Conservation (phyloP, 1,139 yeast genomes). For the Debaryomycetaceae sp. region DNA sequence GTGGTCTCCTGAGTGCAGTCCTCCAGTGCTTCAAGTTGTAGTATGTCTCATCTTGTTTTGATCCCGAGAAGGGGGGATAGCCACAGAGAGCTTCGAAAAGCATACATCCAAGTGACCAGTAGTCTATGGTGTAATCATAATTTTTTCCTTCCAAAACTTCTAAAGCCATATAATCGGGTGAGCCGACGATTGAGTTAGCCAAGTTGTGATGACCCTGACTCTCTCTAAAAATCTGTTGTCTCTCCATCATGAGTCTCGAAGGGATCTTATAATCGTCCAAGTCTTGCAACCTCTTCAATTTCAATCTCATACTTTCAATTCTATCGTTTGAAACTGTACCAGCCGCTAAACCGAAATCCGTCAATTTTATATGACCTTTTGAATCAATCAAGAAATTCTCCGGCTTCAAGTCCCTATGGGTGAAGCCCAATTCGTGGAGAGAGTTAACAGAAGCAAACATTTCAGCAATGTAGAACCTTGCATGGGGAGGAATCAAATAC, state of each 20-base stretch:
- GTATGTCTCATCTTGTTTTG: constrained; percentile 91
- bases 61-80: constrained; percentile 95
- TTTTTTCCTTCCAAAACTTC: constrained; percentile 93
- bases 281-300: constrained; percentile 77
- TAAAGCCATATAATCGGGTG: constrained; percentile 98
- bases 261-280: constrained; percentile 66
- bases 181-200: constrained; percentile 95
- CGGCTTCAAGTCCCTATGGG: constrained; percentile 96
- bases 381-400: constrained; percentile 94
- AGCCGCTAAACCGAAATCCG: constrained; percentile 97
- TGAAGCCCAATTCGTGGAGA: constrained; percentile 89
- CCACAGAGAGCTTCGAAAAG: constrained; percentile 90
- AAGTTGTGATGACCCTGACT: constrained; percentile 63
- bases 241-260: constrained; percentile 75
- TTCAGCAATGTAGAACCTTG: constrained; percentile 90
- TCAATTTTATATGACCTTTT: constrained; percentile 91
- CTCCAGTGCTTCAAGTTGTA: constrained; percentile 92
- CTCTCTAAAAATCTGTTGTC: constrained; percentile 80
- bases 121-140: constrained; percentile 94
- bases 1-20: constrained; percentile 83
- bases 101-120: constrained; percentile 98
- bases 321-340: constrained; percentile 93
- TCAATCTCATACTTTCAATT: constrained; percentile 87
- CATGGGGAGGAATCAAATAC: constrained; percentile 88
- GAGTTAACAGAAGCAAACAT: constrained; percentile 96